Conservation (phyloP, 176 grass and related monocot genomes). For the Carex kokanica region DNA sequence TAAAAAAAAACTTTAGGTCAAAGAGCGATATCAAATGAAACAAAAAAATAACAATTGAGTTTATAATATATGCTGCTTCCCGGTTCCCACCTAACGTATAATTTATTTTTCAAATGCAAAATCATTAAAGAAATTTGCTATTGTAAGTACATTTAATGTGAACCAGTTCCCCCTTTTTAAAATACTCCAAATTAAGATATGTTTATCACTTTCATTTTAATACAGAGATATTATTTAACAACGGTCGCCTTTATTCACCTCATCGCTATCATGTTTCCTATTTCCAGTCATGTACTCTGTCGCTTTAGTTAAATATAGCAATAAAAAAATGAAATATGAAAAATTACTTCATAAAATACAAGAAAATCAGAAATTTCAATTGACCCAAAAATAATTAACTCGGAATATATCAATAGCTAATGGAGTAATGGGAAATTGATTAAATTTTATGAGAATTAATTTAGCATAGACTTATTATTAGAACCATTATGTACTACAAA, state of each 20-base stretch:
- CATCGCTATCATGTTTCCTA: no score
- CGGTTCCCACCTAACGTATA: neutral
- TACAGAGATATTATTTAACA: no score
- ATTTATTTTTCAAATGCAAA: constrained; percentile 11
- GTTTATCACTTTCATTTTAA: no score
- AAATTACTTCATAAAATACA: neutral
- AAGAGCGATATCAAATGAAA: neutral
- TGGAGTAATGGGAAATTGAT: neutral
- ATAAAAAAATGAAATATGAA: neutral
- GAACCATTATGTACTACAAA: neutral
- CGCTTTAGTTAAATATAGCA: neutral
- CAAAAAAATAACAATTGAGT: neutral
- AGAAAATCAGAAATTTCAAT: neutral
- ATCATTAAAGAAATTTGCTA: constrained; percentile 10
- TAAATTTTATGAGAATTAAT: neutral
- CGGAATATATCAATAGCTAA: neutral
- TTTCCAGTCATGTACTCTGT: no score
- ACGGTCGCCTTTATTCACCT: no score
- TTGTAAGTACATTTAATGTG: neutral
- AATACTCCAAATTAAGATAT: neutral
- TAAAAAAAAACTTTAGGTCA: neutral
- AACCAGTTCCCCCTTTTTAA: neutral
- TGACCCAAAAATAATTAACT: neutral
- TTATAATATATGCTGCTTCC: neutral
- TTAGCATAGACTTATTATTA: neutral